Evolutionary conservation across 2,329 filamentous ascomycete species (phyloP).

Genomic region (Corniculantispora saksenae): DNA sequence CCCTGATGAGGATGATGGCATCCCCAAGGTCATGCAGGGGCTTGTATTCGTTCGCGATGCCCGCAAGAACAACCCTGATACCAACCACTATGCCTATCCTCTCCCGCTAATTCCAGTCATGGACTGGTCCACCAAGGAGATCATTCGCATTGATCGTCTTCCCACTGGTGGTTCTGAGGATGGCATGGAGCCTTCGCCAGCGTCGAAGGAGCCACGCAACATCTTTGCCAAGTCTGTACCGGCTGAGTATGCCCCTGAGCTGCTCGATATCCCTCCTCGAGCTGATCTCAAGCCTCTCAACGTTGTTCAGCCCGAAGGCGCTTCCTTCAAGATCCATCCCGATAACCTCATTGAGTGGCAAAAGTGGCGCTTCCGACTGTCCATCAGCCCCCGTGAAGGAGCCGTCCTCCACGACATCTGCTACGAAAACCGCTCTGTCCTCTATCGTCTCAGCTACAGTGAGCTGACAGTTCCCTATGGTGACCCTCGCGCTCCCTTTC

Average conservation of each 20-base stretch:
- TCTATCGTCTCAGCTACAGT: slow-evolving; percentile 66
- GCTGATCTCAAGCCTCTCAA: slow-evolving; percentile 68
- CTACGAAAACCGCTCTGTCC: slow-evolving; percentile 65
- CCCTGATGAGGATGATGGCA: slow-evolving; percentile 39
- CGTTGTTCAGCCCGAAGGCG: slow-evolving; percentile 68
- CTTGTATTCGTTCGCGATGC: slow-evolving; percentile 49
- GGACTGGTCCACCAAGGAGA: slow-evolving; percentile 54
- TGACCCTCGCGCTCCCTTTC: slow-evolving; percentile 65
- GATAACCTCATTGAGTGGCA: slow-evolving; percentile 59
- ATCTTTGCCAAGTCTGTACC: slow-evolving; percentile 44
- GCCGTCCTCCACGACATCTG: slow-evolving; percentile 69
- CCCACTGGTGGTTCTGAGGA: slow-evolving; percentile 51
- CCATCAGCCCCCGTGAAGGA: slow-evolving; percentile 70
- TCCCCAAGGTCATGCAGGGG: slow-evolving; percentile 50
- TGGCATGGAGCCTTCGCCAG: slow-evolving; percentile 39
- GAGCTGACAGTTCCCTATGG: slow-evolving; percentile 73
- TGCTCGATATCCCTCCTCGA: slow-evolving; percentile 49
- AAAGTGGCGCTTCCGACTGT: slow-evolving; percentile 69
- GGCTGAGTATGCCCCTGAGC: slow-evolving; percentile 52
- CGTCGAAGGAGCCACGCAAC: slow-evolving; percentile 41
- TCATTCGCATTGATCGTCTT: slow-evolving; percentile 59
- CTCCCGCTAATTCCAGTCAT: slow-evolving; percentile 61
- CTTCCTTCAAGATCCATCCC: slow-evolving; percentile 60
- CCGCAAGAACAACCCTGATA: slow-evolving; percentile 49
- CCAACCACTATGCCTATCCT: slow-evolving; percentile 64